Base-by-base conservation (phyloP, 2,329 filamentous ascomycete genomes). In the Colletotrichum sp. region DNA sequence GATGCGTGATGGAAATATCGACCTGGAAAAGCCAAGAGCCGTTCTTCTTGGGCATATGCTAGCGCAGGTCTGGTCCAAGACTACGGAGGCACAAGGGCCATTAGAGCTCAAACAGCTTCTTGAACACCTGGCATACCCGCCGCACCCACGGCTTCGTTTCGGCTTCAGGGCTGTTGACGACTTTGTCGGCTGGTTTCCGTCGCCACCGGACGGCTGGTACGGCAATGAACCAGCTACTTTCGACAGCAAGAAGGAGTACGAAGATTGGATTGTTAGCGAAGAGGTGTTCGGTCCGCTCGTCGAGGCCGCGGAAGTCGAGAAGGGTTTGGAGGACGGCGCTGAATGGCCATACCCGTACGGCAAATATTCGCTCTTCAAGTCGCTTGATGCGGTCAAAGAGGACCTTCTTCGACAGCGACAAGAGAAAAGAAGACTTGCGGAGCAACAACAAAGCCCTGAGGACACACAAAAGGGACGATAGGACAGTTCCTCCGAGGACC, bases 221-320 rank as follows among this genome's bases (percentile, higher is more conserved):
- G 32, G 32, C 32, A 34, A 34, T 34, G 32, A 34, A 34, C 32
- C 32, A 34, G 32, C 32, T 34, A 34, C 12, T 34, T 34, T 34
- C 15, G 90, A 92, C 78, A 93, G 95, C 57, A 93, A 91, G 75
- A 93, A 78, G 28, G 75, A 95, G 77, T 91, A 89, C 3, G 93
- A 94, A 26, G 88, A 78, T 59, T 75, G 52, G 49, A 28, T n/a
- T 13, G 1, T 49, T 15, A 21, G 30, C 21, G 24, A 39, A 6
- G 13, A 36, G 34, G 21, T 28, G 8, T 24, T 10, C 28, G 36
- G 24, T 24, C 52, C 18, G 36, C 15, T 60, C 18, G 26, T 16
- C 49, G 8, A n/a, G 39, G 32, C 69, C 26, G 6, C 32, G 18
- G 59, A 49, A 34, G 32, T 34, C 32, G 32, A 34, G 32, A 3